Evolutionary conservation across 2,329 filamentous ascomycete genomes (phyloP).

Genomic region (Colletotrichum plurivorum): DNA sequence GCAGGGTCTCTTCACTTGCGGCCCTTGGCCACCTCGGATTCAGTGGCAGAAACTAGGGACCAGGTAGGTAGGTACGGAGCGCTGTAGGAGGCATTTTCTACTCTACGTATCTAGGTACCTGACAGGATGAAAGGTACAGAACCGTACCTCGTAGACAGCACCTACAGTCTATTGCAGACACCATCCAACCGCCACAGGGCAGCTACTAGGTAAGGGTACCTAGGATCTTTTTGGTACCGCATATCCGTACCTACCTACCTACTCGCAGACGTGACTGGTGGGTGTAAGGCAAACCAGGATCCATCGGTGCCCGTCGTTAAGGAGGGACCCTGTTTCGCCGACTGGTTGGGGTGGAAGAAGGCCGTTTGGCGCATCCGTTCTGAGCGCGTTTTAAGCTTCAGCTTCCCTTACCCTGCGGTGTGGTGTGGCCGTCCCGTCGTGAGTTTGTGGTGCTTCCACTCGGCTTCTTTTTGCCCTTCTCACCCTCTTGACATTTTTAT

Average conservation of each 20-base stretch:
- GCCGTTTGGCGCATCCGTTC: conserved; percentile 36
- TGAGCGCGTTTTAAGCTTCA: conserved; percentile 40
- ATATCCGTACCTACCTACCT: not conserved
- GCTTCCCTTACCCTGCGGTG: conserved; percentile 29
- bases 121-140: no score
- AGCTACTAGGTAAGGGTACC: not conserved
- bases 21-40: conserved; percentile 9
- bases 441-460: conserved; percentile 18
- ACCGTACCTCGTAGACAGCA: no score
- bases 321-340: conserved; percentile 34
- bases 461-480: conserved; percentile 14
- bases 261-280: conserved; percentile 20
- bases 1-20: not conserved
- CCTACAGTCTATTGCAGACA: not conserved
- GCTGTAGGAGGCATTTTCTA: no score
- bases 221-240: conserved; percentile 5
- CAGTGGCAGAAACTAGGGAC: not conserved
- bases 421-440: conserved; percentile 1
- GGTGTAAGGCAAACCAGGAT: conserved; percentile 30
- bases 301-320: conserved; percentile 29
- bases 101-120: no score
- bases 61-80: no score
- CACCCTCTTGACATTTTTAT: not conserved
- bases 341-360: conserved; percentile 23
- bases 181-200: no score